Evolutionary conservation across 805 yeast genomes (phyloP), one percentile per base, ranked within the genome.

Genomic region (Kluyveromyces lactis): DNA sequence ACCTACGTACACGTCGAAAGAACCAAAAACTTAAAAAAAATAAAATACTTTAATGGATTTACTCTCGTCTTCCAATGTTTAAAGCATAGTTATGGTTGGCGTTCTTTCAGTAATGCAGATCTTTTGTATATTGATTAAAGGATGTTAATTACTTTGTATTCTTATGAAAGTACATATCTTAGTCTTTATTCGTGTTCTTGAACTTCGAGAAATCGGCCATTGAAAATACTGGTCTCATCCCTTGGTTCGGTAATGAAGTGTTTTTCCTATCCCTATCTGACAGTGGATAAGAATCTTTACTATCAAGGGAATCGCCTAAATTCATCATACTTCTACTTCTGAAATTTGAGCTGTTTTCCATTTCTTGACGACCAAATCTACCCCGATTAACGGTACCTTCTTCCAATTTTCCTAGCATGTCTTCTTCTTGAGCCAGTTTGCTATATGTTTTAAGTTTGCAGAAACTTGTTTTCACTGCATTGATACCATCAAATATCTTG

Each of bases 261-360:
- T 40, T 26, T 15, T 27, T 27, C 24, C 24, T 21, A 11, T 16
- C 34, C 26, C 34, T 36, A 31, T 23, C 39, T 23, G 15, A 41
- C 42, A 45, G 37, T 18, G 45, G 44, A 28, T 37, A 42, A 10
- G 38, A 31, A 16, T 43, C 46, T 13, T 31, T 33, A 10, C 37
- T 12, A 17, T 26, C 29, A 18, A 43, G 27, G 18, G 48, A 38
- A 27, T 41, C 41, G 18, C 29, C 40, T 15, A 57, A 34, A 29
- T 56, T 52, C 30, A 50, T 45, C 55, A 53, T 51, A 40, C 63
- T 59, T 43, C 54, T 55, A 39, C 62, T 56, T 36, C 58, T 43
- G 21, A 51, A 43, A 29, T 48, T 49, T 18, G 41, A 39, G 9
- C 51, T 18, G 12, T 32, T 46, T 10, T 41, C 47, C 26, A 45